These are phyloP conservation scores for Zygoascus bituminiphila DNA, from an alignment of 805 yeast species.

Conservation along the genomic window DNA sequence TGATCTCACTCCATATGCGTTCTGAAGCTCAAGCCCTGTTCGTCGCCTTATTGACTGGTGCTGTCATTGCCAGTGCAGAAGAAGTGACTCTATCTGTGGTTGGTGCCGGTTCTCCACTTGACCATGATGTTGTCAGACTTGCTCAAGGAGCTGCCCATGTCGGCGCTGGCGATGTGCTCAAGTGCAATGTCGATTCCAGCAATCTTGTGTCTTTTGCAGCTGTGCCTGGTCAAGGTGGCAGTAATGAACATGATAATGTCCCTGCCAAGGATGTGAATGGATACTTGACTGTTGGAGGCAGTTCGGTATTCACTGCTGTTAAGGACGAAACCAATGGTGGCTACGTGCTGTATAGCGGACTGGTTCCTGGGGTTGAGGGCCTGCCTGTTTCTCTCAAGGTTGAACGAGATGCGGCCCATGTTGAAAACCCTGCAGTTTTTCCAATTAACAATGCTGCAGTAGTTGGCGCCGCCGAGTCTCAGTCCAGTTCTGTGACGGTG, in stretches of 20 bases:
- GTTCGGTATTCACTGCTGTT: constrained; percentile 9
- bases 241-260: neutral
- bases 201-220: neutral
- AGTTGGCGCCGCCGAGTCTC: no score
- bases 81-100: constrained; percentile 1
- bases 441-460: neutral
- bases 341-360: constrained; percentile 8
- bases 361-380: constrained; percentile 1
- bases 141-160: neutral
- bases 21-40: no score
- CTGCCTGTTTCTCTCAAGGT: constrained; percentile 6
- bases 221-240: neutral
- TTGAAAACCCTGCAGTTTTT: neutral
- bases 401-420: neutral
- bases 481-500: neutral
- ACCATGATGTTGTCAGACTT: neutral
- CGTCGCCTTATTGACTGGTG: neutral
- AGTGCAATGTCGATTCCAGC: neutral
- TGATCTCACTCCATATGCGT: no score
- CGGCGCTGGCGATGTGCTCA: neutral
- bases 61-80: neutral
- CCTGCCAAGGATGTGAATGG: constrained; percentile 1
- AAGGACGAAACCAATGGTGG: constrained; percentile 12
- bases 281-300: constrained; percentile 8
- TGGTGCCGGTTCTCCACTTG: neutral